Percentiles rank a stretch among this genome's conserved stretches.
These are phyloP conservation scores for Leccinum uliginosum DNA, from an alignment of 768 basidiomycete genomes.

Conservation along the genomic window DNA sequence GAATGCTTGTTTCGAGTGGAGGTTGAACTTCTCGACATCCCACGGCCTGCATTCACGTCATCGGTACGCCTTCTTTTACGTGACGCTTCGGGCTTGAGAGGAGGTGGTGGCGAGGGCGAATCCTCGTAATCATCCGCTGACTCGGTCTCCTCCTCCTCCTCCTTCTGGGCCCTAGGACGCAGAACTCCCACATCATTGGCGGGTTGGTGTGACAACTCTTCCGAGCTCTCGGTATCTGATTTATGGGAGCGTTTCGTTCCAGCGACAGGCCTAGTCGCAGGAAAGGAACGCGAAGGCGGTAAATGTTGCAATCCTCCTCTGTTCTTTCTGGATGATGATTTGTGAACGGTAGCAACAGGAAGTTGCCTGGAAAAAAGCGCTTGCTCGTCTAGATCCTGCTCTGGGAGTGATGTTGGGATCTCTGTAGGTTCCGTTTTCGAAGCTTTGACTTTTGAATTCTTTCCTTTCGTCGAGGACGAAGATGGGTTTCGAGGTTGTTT, in stretches of 20 bases:
- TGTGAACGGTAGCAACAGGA: conserved; percentile 2
- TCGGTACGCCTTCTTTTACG: conserved; percentile 45
- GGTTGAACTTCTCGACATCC: conserved; percentile 21
- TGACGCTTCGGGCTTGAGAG: conserved; percentile 10
- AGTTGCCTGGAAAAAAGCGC: conserved; percentile 5
- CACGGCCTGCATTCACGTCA: conserved; percentile 23
- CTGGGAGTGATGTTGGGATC: conserved; percentile 59
- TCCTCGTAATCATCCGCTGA: conserved; percentile 38
- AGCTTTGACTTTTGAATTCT: conserved; percentile 5
- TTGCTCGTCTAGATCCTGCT: conserved; percentile 39
- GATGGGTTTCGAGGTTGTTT: conserved; percentile 9
- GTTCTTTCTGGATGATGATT: conserved; percentile 7
- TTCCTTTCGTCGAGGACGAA: conserved; percentile 10
- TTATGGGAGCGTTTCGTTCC: conserved; percentile 20
- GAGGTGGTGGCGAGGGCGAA: conserved; percentile 27
- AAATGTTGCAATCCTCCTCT: background rate
- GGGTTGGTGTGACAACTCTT: conserved; percentile 10
- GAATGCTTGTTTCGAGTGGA: conserved; percentile 26
- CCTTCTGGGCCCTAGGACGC: conserved; percentile 17
- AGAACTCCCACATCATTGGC: conserved; percentile 28
- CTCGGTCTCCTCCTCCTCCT: conserved; percentile 40
- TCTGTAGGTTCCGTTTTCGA: conserved; percentile 30
- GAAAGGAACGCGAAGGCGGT: conserved; percentile 3
- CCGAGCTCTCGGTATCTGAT: conserved; percentile 26
- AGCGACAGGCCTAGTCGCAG: conserved; percentile 5